A percentile compares a stretch with the other conserved stretches of the same genome.
phyloP scores from a whole-genome alignment of 768 basidiomycete species.

The Calocybe indica region DNA sequence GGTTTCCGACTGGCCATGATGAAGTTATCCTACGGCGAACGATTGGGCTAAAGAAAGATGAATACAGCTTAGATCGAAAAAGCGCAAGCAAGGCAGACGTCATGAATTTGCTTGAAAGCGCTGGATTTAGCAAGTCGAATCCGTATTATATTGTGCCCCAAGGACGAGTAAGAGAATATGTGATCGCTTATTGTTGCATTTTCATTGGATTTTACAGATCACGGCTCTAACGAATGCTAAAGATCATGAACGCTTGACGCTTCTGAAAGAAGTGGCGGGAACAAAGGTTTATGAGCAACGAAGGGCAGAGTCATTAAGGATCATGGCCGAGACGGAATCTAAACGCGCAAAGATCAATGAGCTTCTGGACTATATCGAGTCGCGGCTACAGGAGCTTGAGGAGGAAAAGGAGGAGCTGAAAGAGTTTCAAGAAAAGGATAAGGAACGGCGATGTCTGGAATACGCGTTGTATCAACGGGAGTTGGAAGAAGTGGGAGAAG shows the following conservation, averaged over 20 bases:
- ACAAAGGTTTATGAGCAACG: conserved; percentile 98
- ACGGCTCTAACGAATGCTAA: conserved; percentile 96
- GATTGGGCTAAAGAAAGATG: conserved; percentile 97
- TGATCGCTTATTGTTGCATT: neutral
- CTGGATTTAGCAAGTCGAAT: conserved; percentile 97
- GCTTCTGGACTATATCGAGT: conserved; percentile 85
- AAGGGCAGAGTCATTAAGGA: conserved; percentile 84
- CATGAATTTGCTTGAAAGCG: conserved; percentile 94
- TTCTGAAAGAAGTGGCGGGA: conserved; percentile 98
- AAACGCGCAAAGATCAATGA: conserved; percentile 91
- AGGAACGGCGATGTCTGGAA: conserved; percentile 89
- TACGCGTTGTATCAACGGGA: conserved; percentile 93
- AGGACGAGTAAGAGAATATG: conserved; percentile 64
- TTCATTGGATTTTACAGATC: conserved; percentile 47
- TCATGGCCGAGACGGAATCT: conserved; percentile 94
- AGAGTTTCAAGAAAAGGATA: conserved; percentile 94
- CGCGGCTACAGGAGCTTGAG: conserved; percentile 84
- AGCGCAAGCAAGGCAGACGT: conserved; percentile 94
- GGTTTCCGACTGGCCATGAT: conserved; percentile 88
- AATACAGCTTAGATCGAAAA: conserved; percentile 96
- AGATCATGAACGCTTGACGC: conserved; percentile 85
- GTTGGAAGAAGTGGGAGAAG: conserved; percentile 80
- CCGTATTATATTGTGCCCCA: conserved; percentile 99
- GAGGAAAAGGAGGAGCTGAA: conserved; percentile 98
- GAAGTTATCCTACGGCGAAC: conserved; percentile 88